Conservation (phyloP, 2,329 filamentous ascomycete genomes). For the Colletotrichum sp. region DNA sequence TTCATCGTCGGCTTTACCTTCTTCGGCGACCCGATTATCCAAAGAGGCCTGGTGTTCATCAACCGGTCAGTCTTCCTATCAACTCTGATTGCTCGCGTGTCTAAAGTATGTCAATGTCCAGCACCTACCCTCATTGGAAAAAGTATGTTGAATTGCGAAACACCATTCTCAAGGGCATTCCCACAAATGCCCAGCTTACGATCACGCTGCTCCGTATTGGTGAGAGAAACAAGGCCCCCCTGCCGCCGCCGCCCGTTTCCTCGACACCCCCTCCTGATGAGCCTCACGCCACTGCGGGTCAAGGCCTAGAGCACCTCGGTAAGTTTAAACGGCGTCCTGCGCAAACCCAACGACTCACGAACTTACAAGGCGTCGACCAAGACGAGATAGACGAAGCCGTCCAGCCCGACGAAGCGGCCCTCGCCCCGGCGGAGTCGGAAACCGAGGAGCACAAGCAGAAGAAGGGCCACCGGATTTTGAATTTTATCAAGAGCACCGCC, state of each 20-base stretch:
- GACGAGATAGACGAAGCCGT: conserved; percentile 72
- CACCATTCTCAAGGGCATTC: conserved; percentile 79
- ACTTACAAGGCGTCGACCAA: conserved; percentile 52
- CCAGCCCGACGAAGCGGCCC: conserved; percentile 45
- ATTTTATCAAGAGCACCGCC: conserved; percentile 72
- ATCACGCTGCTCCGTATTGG: conserved; percentile 82
- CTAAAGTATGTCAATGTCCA: conserved; percentile 31
- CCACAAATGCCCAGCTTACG: conserved; percentile 85
- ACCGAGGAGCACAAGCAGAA: conserved; percentile 49
- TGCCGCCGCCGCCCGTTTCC: conserved; percentile 63
- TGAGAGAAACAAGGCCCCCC: conserved; percentile 79
- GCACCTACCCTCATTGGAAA: conserved; percentile 72
- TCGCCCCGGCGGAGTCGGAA: conserved; percentile 50
- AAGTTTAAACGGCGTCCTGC: neutral
- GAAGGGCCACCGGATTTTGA: conserved; percentile 55
- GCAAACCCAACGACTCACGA: conserved; percentile 22
- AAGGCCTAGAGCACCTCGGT: conserved; percentile 40
- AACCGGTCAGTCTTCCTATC: conserved; percentile 49
- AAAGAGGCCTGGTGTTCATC: conserved; percentile 61
- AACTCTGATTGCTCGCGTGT: conserved; percentile 17
- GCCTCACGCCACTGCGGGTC: conserved; percentile 49
- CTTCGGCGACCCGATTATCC: conserved; percentile 80
- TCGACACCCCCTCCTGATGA: conserved; percentile 38
- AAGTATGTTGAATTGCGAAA: conserved; percentile 77
- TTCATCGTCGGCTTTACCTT: conserved; percentile 77